Evolutionary conservation across 257 asterid genomes (phyloP).

Genomic region (Lavandula angustifolia): DNA sequence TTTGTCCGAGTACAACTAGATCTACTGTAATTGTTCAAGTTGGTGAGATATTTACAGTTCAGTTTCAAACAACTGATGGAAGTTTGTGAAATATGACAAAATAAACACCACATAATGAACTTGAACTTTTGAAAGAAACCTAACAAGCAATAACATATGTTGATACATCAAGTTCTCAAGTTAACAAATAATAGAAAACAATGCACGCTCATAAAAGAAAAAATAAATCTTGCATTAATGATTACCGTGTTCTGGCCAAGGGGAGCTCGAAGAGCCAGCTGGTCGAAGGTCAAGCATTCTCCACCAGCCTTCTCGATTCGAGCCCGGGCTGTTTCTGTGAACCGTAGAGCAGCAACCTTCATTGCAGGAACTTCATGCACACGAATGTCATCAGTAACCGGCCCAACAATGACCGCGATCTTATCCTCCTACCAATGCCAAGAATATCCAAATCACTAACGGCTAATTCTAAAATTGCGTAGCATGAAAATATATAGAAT

Average conservation of each 20-base stretch:
- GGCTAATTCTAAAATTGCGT: not conserved
- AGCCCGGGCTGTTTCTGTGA: constrained; percentile 88
- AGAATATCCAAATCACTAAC: not conserved
- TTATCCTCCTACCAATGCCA: constrained; percentile 57
- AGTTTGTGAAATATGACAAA: too few species aligned
- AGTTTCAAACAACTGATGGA: too few species aligned
- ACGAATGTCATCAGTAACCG: constrained; percentile 71
- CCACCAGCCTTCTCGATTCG: constrained; percentile 96
- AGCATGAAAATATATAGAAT: not conserved
- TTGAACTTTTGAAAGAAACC: too few species aligned
- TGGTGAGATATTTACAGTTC: too few species aligned
- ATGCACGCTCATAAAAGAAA: not conserved
- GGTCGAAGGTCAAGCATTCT: constrained; percentile 88
- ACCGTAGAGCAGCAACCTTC: constrained; percentile 79
- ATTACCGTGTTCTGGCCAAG: constrained; percentile 93
- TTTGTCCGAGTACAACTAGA: not conserved
- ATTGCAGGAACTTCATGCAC: constrained; percentile 66
- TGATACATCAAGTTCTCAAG: too few species aligned
- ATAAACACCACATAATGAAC: too few species aligned
- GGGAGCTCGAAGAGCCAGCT: constrained; percentile 92
- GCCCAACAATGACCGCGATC: constrained; percentile 80
- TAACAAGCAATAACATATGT: too few species aligned
- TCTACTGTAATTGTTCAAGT: not conserved
- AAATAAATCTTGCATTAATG: not conserved
- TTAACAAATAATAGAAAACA: not conserved